Evolutionary conservation across 768 basidiomycete species (phyloP).

Genomic region (Phaeolepiota aurea): DNA sequence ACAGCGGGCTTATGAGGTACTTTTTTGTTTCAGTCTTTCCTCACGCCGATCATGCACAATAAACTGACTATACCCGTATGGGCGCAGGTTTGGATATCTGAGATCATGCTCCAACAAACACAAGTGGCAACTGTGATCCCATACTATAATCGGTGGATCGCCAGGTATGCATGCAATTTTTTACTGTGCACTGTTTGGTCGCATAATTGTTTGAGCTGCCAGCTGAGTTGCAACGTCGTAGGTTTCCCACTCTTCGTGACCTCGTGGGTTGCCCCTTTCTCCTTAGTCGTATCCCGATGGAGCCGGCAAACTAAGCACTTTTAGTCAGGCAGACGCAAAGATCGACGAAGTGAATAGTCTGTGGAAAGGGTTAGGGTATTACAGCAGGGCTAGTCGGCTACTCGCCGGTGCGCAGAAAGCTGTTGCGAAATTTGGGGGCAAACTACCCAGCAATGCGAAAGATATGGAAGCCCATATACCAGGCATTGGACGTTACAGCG

Average conservation of each 20-base stretch:
- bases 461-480: constrained; percentile 80
- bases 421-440: constrained; percentile 55
- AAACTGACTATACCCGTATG: no score
- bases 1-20: constrained; percentile 89
- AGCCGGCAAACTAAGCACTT: neutral
- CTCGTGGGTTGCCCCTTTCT: constrained; percentile 39
- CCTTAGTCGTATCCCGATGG: constrained; percentile 8
- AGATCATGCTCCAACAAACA: constrained; percentile 96
- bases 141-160: constrained; percentile 88
- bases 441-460: constrained; percentile 71
- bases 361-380: constrained; percentile 93
- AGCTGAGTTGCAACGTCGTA: constrained; percentile 17
- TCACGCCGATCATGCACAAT: no score
- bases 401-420: constrained; percentile 79
- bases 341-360: constrained; percentile 81
- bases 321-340: constrained; percentile 48
- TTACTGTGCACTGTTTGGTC: no score
- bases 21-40: constrained; percentile 1
- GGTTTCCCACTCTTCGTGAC: constrained; percentile 76
- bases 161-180: constrained; percentile 35
- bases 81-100: constrained; percentile 78
- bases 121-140: constrained; percentile 91
- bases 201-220: no score
- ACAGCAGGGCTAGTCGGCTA: constrained; percentile 77
- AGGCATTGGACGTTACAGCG: constrained; percentile 85